phyloP scores from a whole-genome alignment of 176 grass and related monocot species.

The Oryza meyeriana region DNA sequence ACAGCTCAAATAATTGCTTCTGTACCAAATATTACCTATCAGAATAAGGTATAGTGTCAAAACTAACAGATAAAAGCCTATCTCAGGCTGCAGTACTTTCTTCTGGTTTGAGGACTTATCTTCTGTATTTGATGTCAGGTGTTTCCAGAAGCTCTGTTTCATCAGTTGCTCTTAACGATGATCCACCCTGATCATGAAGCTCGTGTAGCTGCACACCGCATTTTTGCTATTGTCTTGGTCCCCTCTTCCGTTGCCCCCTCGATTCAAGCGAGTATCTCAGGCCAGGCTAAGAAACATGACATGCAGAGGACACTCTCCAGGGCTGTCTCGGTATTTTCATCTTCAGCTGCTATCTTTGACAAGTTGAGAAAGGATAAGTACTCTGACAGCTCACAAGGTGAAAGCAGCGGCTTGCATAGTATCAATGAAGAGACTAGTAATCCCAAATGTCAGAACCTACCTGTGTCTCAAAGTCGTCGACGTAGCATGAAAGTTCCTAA shows the following conservation, averaged over 20 bases:
- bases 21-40: slow-evolving; percentile 89
- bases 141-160: slow-evolving; percentile 96
- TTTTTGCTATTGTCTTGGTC: slow-evolving; percentile 98
- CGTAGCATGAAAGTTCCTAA: slow-evolving; percentile 61
- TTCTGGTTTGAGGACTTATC: slow-evolving; percentile 27
- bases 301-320: slow-evolving; percentile 95
- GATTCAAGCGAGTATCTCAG: slow-evolving; percentile 43
- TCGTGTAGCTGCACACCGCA: slow-evolving; percentile 82
- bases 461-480: slow-evolving; percentile 56
- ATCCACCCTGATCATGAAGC: slow-evolving; percentile 94
- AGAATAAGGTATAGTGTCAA: slow-evolving; percentile 69
- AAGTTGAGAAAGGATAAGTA: slow-evolving; percentile 77
- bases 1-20: slow-evolving; percentile 98
- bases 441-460: slow-evolving; percentile 51
- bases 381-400: slow-evolving; percentile 53
- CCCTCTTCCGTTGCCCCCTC: slow-evolving; percentile 85
- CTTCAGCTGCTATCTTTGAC: slow-evolving; percentile 98
- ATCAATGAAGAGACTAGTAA: slow-evolving; percentile 47
- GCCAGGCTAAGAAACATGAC: slow-evolving; percentile 52
- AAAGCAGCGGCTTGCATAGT: slow-evolving; percentile 39
- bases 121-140: slow-evolving; percentile 53
- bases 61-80: slow-evolving; percentile 12
- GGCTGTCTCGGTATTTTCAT: slow-evolving; percentile 98
- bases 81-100: slow-evolving; percentile 16
- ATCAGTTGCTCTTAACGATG: slow-evolving; percentile 97